phyloP scores from a whole-genome alignment of 495 filamentous ascomycete genomes.

The Clohesyomyces aquaticus region DNA sequence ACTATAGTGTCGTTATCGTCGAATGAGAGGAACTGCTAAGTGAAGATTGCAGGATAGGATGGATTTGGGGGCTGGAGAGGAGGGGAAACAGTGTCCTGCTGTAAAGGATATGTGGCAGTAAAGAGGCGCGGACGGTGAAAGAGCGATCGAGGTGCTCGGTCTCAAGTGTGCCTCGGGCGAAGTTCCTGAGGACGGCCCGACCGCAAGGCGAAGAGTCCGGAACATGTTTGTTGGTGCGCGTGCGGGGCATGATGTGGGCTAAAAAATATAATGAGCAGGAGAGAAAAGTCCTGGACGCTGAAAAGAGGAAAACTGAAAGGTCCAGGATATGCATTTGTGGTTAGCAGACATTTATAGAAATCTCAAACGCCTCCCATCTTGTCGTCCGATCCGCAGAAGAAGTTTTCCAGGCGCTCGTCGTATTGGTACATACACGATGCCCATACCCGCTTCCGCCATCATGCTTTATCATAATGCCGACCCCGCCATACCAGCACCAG shows the following conservation, averaged over 20 bases:
- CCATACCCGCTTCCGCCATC: constrained; percentile 24
- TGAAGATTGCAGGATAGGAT: neutral
- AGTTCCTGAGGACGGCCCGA: neutral
- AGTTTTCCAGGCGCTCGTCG: constrained; percentile 40
- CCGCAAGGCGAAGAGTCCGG: neutral
- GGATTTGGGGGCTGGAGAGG: neutral
- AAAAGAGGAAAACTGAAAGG: constrained; percentile 19
- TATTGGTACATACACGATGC: constrained; percentile 41
- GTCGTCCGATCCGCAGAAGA: constrained; percentile 30
- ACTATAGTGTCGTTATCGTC: too few species aligned
- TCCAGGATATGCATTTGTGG: constrained; percentile 42
- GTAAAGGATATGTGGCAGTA: too few species aligned
- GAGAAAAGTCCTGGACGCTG: neutral
- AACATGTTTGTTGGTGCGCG: neutral
- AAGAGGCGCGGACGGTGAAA: too few species aligned
- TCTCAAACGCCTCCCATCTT: constrained; percentile 41
- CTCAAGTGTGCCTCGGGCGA: neutral
- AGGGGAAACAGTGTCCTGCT: neutral
- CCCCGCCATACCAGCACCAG: constrained; percentile 14
- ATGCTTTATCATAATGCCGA: constrained; percentile 22
- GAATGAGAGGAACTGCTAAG: too few species aligned
- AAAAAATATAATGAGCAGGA: constrained; percentile 2
- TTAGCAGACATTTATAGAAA: constrained; percentile 35
- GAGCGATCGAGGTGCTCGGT: too few species aligned
- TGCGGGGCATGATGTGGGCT: neutral